phyloP scores from a whole-genome alignment of 768 basidiomycete genomes.

The Termitomyces titanicus region DNA sequence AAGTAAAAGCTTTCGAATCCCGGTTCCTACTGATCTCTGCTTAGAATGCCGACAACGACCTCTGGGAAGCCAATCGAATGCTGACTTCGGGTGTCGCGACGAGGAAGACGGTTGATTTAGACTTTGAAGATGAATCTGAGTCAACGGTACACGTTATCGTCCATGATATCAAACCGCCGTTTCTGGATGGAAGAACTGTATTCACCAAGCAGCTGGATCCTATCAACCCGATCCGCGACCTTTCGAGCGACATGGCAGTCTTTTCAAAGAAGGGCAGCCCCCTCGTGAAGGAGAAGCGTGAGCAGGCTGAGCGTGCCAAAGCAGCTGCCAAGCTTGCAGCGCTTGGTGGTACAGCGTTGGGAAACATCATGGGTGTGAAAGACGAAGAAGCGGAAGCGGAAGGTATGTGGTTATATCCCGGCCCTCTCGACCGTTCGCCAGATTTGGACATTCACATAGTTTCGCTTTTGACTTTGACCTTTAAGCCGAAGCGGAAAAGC shows the following conservation, averaged over 20 bases:
- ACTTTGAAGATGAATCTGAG: conserved; percentile 95
- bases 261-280: conserved; percentile 97
- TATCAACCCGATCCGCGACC: conserved; percentile 93
- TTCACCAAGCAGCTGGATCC: conserved; percentile 97
- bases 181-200: conserved; percentile 93
- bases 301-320: conserved; percentile 93
- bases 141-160: conserved; percentile 97
- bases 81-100: conserved; percentile 92
- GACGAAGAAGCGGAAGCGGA: conserved; percentile 93
- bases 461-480: conserved; percentile 28
- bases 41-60: conserved; percentile 95
- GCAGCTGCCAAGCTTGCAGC: conserved; percentile 94
- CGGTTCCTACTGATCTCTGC: conserved; percentile 9
- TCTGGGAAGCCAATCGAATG: conserved; percentile 99
- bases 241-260: conserved; percentile 90
- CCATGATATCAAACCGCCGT: conserved; percentile 95
- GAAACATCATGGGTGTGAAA: conserved; percentile 96
- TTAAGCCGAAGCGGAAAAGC: conserved; percentile 54
- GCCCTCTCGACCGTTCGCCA: conserved; percentile 26
- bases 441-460: conserved; percentile 82
- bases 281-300: conserved; percentile 92
- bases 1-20: conserved; percentile 23
- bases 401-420: conserved; percentile 49
- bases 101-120: conserved; percentile 81
- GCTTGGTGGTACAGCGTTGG: conserved; percentile 89